phyloP scores from a whole-genome alignment of 306 rosid species.

The Coriaria nepalensis region DNA sequence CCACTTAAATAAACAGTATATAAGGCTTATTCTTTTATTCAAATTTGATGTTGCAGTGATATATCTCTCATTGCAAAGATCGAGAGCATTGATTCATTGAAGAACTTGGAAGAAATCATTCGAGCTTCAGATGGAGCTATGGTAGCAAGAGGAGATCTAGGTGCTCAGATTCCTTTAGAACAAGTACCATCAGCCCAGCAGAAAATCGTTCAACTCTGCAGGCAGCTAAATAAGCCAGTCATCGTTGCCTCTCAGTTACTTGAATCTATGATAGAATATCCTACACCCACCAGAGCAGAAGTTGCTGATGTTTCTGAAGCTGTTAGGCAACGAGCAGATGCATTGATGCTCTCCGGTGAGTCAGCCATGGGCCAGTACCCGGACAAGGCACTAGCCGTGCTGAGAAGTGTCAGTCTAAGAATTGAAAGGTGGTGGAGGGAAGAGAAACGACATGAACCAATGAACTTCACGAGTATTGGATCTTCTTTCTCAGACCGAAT shows the following conservation, averaged over 20 bases:
- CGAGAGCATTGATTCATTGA: conserved; percentile 90
- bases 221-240: conserved; percentile 91
- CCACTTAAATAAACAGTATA: too few relatives aligned
- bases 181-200: conserved; percentile 97
- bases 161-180: conserved; percentile 96
- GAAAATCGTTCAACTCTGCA: conserved; percentile 82
- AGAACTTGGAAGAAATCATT: conserved; percentile 90
- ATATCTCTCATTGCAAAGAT: conserved; percentile 83
- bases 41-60: conserved; percentile 49
- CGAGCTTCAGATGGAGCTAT: conserved; percentile 91
- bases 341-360: conserved; percentile 99
- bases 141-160: conserved; percentile 99
- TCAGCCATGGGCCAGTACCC: conserved; percentile 99
- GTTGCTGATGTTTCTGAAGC: conserved; percentile 99
- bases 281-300: conserved; percentile 97
- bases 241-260: conserved; percentile 98
- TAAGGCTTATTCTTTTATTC: too few relatives aligned
- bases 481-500: conserved; percentile 67
- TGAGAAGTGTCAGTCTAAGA: conserved; percentile 93
- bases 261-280: conserved; percentile 97
- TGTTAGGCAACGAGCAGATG: conserved; percentile 96
- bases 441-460: conserved; percentile 72
- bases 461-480: conserved; percentile 62
- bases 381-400: conserved; percentile 82
- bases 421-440: conserved; percentile 99